A percentile compares a stretch with the other conserved stretches of the same genome.
Evolutionary conservation across 441 rosid species (phyloP).

Genomic region (Rhodomyrtus psidioides): DNA sequence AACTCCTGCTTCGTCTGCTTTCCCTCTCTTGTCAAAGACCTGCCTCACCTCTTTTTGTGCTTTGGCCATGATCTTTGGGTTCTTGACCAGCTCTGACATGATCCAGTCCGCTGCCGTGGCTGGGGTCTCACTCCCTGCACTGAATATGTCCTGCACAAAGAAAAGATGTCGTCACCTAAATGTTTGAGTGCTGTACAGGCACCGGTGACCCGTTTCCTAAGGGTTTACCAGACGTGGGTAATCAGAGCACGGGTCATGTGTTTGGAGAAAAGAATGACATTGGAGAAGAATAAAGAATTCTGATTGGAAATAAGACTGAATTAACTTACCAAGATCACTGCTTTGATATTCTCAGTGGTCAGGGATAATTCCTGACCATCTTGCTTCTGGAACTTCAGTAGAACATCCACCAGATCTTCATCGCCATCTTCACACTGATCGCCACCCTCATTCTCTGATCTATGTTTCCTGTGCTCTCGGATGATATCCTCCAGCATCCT

Average conservation of each 20-base stretch:
- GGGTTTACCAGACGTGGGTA: neutral
- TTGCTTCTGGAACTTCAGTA: neutral
- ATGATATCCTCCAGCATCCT: constrained; percentile 8
- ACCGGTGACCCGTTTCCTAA: neutral
- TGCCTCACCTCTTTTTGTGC: neutral
- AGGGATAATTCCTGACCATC: neutral
- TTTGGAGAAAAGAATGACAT: neutral
- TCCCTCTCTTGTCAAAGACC: neutral
- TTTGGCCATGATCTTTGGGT: neutral
- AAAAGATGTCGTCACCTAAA: neutral
- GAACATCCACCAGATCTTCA: neutral
- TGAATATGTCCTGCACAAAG: neutral
- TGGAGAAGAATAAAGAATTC: neutral
- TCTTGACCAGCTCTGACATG: neutral
- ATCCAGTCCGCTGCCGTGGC: neutral
- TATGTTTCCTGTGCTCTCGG: neutral
- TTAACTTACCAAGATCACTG: neutral
- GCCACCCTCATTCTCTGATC: neutral
- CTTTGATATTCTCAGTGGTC: neutral
- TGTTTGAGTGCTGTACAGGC: neutral
- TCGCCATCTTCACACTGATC: neutral
- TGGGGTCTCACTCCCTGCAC: neutral
- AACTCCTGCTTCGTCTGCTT: neutral
- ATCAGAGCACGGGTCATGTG: neutral
- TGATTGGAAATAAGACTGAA: neutral